phyloP scores from a whole-genome alignment of 192 early-diverging fungal genomes.

The Rhizophlyctis rosea region DNA sequence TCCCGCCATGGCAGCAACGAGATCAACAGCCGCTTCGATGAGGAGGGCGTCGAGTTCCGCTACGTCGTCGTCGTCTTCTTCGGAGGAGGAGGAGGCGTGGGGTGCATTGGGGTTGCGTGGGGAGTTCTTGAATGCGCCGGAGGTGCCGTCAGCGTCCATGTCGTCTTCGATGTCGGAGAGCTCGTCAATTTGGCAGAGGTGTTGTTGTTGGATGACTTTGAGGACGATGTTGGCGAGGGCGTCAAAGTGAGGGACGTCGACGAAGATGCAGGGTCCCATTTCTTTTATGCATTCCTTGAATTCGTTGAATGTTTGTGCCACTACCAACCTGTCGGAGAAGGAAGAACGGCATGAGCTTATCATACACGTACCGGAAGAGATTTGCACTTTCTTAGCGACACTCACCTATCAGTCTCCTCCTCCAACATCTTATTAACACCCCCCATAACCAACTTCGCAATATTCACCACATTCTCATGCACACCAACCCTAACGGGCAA shows the following conservation, averaged over 20 bases:
- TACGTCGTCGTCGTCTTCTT: slow-evolving; percentile 76
- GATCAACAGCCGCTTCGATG: slow-evolving; percentile 75
- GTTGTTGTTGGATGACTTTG: slow-evolving; percentile 34
- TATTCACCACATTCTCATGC: slow-evolving; percentile 69
- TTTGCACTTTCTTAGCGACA: not conserved
- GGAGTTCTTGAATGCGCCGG: too few species aligned
- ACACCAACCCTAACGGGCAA: slow-evolving; percentile 55
- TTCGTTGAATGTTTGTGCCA: slow-evolving; percentile 75
- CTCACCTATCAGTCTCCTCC: slow-evolving; percentile 69
- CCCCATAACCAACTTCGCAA: slow-evolving; percentile 69
- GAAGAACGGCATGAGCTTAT: too few species aligned
- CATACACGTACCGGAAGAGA: too few species aligned
- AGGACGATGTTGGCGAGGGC: slow-evolving; percentile 23
- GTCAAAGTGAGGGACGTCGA: slow-evolving; percentile 37
- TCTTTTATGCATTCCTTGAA: slow-evolving; percentile 65
- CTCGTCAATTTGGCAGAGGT: slow-evolving; percentile 32
- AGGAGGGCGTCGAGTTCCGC: slow-evolving; percentile 81
- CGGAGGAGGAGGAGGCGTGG: not conserved
- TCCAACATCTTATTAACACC: slow-evolving; percentile 68
- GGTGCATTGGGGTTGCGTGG: too few species aligned
- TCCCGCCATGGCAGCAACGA: slow-evolving; percentile 72
- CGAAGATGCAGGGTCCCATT: slow-evolving; percentile 70
- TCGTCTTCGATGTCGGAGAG: slow-evolving; percentile 9
- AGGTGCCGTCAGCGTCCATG: slow-evolving; percentile 8
- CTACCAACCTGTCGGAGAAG: slow-evolving; percentile 69